These are phyloP conservation scores for Cytidiella melzeri DNA, from an alignment of 768 basidiomycete species.

Conservation along the genomic window DNA sequence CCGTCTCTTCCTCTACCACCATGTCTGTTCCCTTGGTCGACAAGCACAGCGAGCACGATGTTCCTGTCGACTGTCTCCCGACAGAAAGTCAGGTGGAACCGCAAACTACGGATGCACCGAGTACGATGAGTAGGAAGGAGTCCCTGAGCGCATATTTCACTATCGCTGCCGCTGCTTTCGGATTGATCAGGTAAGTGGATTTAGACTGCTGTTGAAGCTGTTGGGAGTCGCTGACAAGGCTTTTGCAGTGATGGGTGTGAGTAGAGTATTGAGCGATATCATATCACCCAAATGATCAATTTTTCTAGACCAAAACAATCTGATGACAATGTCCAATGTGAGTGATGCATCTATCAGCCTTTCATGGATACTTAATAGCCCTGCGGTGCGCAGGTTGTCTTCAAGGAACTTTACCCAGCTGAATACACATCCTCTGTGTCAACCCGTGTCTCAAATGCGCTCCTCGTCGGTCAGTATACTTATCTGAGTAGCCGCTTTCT, in stretches of 20 bases:
- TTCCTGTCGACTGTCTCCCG: too few relatives aligned
- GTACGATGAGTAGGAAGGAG: conserved; percentile 36
- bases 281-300: conserved; percentile 3
- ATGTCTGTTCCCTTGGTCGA: too few relatives aligned
- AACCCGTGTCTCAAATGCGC: conserved; percentile 64
- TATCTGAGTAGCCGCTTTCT: too few relatives aligned
- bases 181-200: conserved; percentile 40
- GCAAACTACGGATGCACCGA: too few relatives aligned
- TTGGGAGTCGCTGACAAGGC: conserved; percentile 1
- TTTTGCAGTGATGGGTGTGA: conserved; percentile 24
- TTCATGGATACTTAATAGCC: neutral
- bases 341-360: conserved; percentile 11
- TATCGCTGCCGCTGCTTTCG: conserved; percentile 58
- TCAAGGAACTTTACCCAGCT: conserved; percentile 57
- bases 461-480: conserved; percentile 55
- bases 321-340: conserved; percentile 67
- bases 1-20: too few relatives aligned
- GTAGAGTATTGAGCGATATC: conserved; percentile 6
- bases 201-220: too few relatives aligned
- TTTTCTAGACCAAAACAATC: conserved; percentile 54
- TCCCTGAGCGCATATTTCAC: conserved; percentile 54
- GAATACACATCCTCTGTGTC: conserved; percentile 55
- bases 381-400: conserved; percentile 42
- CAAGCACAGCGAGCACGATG: too few relatives aligned
- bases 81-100: too few relatives aligned